A percentile compares a stretch with the other conserved stretches of the same genome.
phyloP scores from a whole-genome alignment of 805 yeast genomes.

The Candida gorgasii region DNA sequence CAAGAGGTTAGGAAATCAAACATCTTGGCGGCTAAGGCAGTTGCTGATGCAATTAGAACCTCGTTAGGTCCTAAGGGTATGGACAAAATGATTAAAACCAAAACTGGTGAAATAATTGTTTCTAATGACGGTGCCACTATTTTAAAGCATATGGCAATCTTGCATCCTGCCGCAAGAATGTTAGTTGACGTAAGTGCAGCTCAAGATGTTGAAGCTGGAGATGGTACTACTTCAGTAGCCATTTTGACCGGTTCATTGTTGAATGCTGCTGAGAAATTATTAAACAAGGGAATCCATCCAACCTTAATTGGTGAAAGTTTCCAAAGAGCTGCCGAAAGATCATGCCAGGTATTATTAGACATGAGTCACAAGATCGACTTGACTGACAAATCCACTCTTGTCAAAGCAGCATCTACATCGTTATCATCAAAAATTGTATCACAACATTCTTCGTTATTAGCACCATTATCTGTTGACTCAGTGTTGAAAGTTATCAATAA shows the following conservation, averaged over 20 bases:
- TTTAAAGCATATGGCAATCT: slow-evolving; percentile 91
- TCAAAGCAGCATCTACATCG: slow-evolving; percentile 93
- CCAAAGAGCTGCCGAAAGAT: slow-evolving; percentile 82
- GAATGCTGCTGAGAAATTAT: slow-evolving; percentile 91
- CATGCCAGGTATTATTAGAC: slow-evolving; percentile 77
- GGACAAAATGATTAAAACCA: slow-evolving; percentile 98
- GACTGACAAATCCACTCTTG: slow-evolving; percentile 75
- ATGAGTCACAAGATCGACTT: slow-evolving; percentile 85
- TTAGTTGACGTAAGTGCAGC: slow-evolving; percentile 94
- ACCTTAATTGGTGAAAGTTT: slow-evolving; percentile 91
- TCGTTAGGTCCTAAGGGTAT: slow-evolving; percentile 98
- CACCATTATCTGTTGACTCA: slow-evolving; percentile 93
- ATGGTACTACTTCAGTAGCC: slow-evolving; percentile 97
- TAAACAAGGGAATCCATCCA: slow-evolving; percentile 93
- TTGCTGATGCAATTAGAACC: slow-evolving; percentile 92
- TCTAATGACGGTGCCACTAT: slow-evolving; percentile 99
- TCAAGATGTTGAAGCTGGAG: slow-evolving; percentile 99
- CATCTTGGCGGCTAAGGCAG: slow-evolving; percentile 90
- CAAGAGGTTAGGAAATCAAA: slow-evolving; percentile 89
- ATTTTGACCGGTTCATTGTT: slow-evolving; percentile 91
- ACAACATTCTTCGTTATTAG: slow-evolving; percentile 80
- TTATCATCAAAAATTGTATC: slow-evolving; percentile 93
- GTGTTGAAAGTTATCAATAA: slow-evolving; percentile 75
- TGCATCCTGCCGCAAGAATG: slow-evolving; percentile 99
- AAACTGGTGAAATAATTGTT: slow-evolving; percentile 87